Base-by-base conservation (phyloP, 2,329 filamentous ascomycete species). In the Pseudocercospora macadamiae region DNA sequence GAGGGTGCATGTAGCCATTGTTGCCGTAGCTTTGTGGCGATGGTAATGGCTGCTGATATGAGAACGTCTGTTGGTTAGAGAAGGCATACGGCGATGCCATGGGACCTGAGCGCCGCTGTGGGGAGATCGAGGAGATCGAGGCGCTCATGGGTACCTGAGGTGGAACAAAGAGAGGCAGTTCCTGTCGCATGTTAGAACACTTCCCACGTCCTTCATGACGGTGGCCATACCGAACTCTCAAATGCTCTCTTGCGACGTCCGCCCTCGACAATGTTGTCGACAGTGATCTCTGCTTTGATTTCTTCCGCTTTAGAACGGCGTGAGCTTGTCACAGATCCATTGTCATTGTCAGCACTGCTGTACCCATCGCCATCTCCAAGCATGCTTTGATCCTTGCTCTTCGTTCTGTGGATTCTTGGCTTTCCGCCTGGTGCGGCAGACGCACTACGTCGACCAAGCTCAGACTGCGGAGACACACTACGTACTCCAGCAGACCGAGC, bases 51-150 rank as follows among this genome's bases (percentile, higher is more conserved):
- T 89, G 88, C 57, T 88, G 84, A 71, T 91, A 91, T 64, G 84
- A 84, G 72, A 95, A 96, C 4, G 89, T 89, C 68, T 92, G 90
- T 69, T 95, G 90, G 51, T 86, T 86, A 25, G 87, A 85, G 67
- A 87, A 86, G 51, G 89, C 84, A 72, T 90, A 96, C 3, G 91
- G 89, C 37, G 80, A 96, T 72, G 73, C 87, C 74, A 72, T 90
- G 75, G 78, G 90, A 77, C 90, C 84, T 76, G 89, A 81, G 51
- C 91, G 90, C 70, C 93, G 89, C 72, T 92, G 91, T 61, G 93
- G 93, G 25, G 93, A 97, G 52, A 96, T 89, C 18, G 93, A 97
- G n/a, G 93, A 93, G 69, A 93, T 92, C n/a, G 93, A 97, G n/a
- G 90, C 89, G 51, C 91, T 89, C 66, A 93, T 89, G 49, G 93